A percentile compares a stretch with the other conserved stretches of the same genome.
phyloP scores from a whole-genome alignment of 2,329 filamentous ascomycete species.

The Ophiostoma angusticollis region DNA sequence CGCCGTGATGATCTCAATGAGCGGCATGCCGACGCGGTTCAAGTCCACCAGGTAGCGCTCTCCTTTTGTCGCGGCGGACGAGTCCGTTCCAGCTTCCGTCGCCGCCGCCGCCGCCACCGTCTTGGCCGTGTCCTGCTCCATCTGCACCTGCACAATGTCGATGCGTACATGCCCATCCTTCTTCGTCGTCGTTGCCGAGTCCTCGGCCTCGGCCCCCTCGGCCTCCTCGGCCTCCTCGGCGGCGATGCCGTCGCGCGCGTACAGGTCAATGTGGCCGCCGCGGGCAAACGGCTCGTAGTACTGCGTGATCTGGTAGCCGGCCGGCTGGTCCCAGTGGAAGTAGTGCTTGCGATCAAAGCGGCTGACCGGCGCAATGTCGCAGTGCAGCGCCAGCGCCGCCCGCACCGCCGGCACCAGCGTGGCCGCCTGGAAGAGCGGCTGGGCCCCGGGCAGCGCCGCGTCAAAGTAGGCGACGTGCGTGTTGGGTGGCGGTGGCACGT shows the following conservation, averaged over 20 bases:
- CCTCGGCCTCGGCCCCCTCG: too few species aligned
- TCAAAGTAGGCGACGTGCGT: constrained; percentile 84
- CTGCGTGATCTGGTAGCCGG: constrained; percentile 95
- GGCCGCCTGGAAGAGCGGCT: constrained; percentile 72
- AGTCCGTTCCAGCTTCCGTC: constrained; percentile 60
- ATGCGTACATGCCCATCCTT: constrained; percentile 55
- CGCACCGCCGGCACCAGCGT: constrained; percentile 81
- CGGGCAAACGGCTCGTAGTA: constrained; percentile 67
- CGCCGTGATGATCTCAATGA: constrained; percentile 90
- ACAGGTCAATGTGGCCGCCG: constrained; percentile 59
- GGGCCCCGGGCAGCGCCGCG: constrained; percentile 74
- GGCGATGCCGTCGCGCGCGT: constrained; percentile 65
- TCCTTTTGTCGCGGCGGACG: too few species aligned
- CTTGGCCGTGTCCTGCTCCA: constrained; percentile 97
- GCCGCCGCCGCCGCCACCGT: constrained; percentile 66
- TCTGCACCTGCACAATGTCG: constrained; percentile 84
- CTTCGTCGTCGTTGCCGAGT: too few species aligned
- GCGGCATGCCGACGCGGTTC: constrained; percentile 79
- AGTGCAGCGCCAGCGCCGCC: constrained; percentile 73
- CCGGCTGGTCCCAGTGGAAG: constrained; percentile 96
- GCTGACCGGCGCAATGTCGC: constrained; percentile 62
- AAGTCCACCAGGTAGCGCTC: too few species aligned
- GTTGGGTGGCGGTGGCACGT: constrained; percentile 59
- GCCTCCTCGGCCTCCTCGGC: constrained; percentile 59
- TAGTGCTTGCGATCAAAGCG: constrained; percentile 96